These are phyloP conservation scores for Penicillium sp. DNA, from an alignment of 2,329 filamentous ascomycete species.

Conservation along the genomic window DNA sequence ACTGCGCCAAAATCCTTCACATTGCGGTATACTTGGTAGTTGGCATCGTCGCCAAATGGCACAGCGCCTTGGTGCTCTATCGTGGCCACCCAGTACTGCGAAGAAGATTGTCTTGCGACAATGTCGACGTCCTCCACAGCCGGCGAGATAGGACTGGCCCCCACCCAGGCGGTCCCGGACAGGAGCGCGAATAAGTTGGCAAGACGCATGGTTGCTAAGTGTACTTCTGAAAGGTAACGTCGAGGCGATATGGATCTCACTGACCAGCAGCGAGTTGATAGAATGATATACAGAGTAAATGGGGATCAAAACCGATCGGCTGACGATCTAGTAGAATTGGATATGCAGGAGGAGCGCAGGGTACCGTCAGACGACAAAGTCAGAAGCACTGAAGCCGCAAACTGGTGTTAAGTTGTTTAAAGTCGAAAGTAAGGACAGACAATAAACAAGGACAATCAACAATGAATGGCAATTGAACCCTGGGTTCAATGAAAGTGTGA, in stretches of 20 bases:
- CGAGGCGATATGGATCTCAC: slow-evolving; percentile 27
- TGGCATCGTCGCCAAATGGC: slow-evolving; percentile 61
- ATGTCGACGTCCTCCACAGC: slow-evolving; percentile 20
- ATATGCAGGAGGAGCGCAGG: background rate
- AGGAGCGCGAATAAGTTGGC: slow-evolving; percentile 39
- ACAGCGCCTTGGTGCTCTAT: slow-evolving; percentile 72
- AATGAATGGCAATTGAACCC: slow-evolving; percentile 6
- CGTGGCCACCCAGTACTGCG: slow-evolving; percentile 72
- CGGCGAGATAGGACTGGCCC: slow-evolving; percentile 34
- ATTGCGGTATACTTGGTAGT: slow-evolving; percentile 77
- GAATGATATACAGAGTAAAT: slow-evolving; percentile 16
- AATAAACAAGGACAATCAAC: slow-evolving; percentile 18
- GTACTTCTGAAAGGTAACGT: slow-evolving; percentile 31
- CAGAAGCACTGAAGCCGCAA: slow-evolving; percentile 5
- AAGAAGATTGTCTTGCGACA: slow-evolving; percentile 28
- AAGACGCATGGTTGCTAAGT: slow-evolving; percentile 32
- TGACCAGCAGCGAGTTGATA: slow-evolving; percentile 35
- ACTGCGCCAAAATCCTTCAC: slow-evolving; percentile 76
- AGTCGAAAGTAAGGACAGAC: background rate
- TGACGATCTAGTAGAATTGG: slow-evolving; percentile 14
- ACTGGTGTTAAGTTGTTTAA: background rate
- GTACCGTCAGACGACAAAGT: slow-evolving; percentile 22
- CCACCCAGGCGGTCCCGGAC: slow-evolving; percentile 7
- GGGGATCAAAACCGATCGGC: slow-evolving; percentile 13
- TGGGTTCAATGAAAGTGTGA: slow-evolving; percentile 14